Evolutionary conservation across 345 rosid species (phyloP), one percentile per base, ranked within the genome.

Genomic region (Trapa bicornis): DNA sequence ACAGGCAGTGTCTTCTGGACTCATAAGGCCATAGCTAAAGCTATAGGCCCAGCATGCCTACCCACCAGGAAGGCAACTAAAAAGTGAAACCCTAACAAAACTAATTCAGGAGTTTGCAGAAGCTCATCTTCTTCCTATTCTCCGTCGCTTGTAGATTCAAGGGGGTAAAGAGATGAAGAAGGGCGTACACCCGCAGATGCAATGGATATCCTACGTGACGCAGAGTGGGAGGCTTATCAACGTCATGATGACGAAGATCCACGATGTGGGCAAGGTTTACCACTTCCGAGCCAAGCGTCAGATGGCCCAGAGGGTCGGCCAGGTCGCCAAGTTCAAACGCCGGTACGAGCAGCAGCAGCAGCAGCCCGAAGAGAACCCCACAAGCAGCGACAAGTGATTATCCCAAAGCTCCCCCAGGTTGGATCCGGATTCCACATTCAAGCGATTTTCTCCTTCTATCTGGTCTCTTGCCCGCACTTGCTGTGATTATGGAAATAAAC

Each of bases 111-210:
- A 39, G 6, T 39, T 6, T 39, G 42, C 42, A 48, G 29, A 22
- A 22, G 3, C 16, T 48, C 1, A 2, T 2, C 54, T 48, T 48
- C 17, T 14, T 48, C 54, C n/a, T 1, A 17, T 14, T 48, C 17
- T 48, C 4, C 54, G 2, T 2, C 0, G 2, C 58, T 0, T 14
- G 3, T 22, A 1, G 16, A 4, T 14, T 15, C 22, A 17, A 50
- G 58, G n/a, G 33, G 33, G 58, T 17, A 9, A 45, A 45, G 47
- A 12, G 72, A 93, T 88, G 97, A 93, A 87, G 97, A 93, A 93
- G 73, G 97, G 98, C 62, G 11, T 85, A 71, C 97, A 94, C 79
- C 99, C 95, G 73, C 97, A 88, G 80, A 74, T 87, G 95, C 99
- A 89, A 71, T 94, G 97, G 95, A 85, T 93, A 76, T 90, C 98